Evolutionary conservation across 2,329 filamentous ascomycete species (phyloP), one percentile per base, ranked within the genome.

Genomic region (Periconia sp.): DNA sequence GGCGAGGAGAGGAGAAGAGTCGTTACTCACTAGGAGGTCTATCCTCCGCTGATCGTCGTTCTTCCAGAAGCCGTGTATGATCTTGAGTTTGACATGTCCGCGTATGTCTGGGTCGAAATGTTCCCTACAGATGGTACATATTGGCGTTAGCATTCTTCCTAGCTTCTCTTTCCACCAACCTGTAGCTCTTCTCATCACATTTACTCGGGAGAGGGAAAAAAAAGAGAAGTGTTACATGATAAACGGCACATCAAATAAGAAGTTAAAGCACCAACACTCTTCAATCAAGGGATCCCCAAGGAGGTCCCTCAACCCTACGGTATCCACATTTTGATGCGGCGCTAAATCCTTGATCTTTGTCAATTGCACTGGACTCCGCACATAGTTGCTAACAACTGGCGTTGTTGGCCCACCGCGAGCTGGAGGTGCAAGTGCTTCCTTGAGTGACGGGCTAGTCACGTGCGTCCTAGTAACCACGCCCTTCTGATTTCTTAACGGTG

Each of bases 251-350:
- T 89, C 82, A 57, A 88, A 83, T 1, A 89, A 66, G 50, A 77
- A 89, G 64, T 90, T 89, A 71, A 90, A 90, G 50, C 87, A 80
- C 87, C 87, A 90, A 58, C 83, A 85, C 65, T 89, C 84, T 40
- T 82, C 81, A 50, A 94, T 90, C 57, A 91, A 77, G 0, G 89
- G 88, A 67, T 92, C 85, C 0, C 88, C 85, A 1, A 95, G 79
- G 6, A 95, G 79, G 53, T 91, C 88, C 5, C 76, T 74, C 10
- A 94, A 76, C 1, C 79, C 81, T 33, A 93, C 73, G 0, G 89
- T 79, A 68, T 88, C 89, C 20, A 78, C 74, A 74, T 95, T 94
- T 56, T 81, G 76, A 0, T 69, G 66, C 2, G 77, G 70, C 1
- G 85, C 78, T 0, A 92, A 76, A 61, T 89, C 87, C 27, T 77